Conservation (phyloP, 352 stramenopile species). For the Phytophthora fragariaefolia region DNA sequence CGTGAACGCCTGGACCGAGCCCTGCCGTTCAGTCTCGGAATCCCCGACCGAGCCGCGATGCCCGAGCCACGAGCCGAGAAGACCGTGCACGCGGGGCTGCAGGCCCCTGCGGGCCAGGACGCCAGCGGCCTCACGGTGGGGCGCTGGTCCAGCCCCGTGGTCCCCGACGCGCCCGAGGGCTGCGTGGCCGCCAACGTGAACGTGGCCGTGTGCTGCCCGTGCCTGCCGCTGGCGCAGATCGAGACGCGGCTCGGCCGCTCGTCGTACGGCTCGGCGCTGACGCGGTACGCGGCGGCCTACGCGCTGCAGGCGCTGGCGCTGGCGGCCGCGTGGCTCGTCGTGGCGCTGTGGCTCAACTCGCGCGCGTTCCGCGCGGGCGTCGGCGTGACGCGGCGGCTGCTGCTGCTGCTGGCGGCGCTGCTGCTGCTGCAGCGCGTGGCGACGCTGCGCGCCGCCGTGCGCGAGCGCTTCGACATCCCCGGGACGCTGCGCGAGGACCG, state of each 20-base stretch:
- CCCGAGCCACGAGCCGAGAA: conserved; percentile 27
- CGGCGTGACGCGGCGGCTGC: conserved; percentile 16
- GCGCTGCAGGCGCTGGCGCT: conserved; percentile 14
- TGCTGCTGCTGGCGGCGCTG: conserved; percentile 20
- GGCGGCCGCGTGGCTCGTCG: conserved; percentile 25
- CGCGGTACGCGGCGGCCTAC: conserved; percentile 27
- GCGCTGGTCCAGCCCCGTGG: conserved; percentile 39
- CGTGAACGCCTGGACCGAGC: background rate
- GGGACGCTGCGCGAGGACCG: conserved; percentile 40
- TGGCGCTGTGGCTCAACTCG: conserved; percentile 31
- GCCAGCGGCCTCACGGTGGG: conserved; percentile 36
- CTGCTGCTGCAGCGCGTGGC: conserved; percentile 39
- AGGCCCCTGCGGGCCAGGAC: conserved; percentile 20
- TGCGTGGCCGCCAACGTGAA: conserved; percentile 32
- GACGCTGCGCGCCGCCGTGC: conserved; percentile 21
- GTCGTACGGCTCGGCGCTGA: conserved; percentile 34
- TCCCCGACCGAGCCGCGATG: conserved; percentile 7
- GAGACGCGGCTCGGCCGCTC: conserved; percentile 34
- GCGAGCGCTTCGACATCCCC: conserved; percentile 45
- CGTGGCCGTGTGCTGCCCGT: conserved; percentile 40
- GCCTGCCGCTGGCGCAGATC: conserved; percentile 41
- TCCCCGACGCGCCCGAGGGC: conserved; percentile 31
- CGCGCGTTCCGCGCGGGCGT: conserved; percentile 24
- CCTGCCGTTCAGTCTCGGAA: conserved; percentile 3
- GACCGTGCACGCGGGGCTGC: conserved; percentile 24